Evolutionary conservation across 2,329 filamentous ascomycete species (phyloP).

Genomic region (Botryotinia calthae): DNA sequence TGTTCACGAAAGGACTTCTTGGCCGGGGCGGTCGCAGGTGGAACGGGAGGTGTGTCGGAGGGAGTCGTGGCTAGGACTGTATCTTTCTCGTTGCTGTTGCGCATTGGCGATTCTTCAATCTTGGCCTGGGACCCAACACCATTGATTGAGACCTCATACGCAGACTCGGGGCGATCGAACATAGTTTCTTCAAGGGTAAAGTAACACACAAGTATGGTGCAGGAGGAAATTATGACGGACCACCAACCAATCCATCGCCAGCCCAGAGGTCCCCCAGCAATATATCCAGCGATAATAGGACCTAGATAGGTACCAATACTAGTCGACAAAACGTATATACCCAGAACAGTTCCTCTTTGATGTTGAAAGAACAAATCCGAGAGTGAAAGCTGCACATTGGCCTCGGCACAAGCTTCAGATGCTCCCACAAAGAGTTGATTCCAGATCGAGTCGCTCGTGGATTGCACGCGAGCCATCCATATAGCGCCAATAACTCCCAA

Average conservation of each 20-base stretch:
- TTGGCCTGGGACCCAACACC: slow-evolving; percentile 23
- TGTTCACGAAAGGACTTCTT: slow-evolving; percentile 53
- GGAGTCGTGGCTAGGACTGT: slow-evolving; percentile 16
- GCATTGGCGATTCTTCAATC: neutral
- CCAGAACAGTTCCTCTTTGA: slow-evolving; percentile 52
- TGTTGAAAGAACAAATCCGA: slow-evolving; percentile 59
- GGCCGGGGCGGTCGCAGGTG: slow-evolving; percentile 23
- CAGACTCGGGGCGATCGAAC: slow-evolving; percentile 44
- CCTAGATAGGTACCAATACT: slow-evolving; percentile 56
- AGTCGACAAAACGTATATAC: slow-evolving; percentile 55
- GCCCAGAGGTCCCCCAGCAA: slow-evolving; percentile 47
- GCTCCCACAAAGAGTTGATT: slow-evolving; percentile 57
- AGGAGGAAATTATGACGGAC: slow-evolving; percentile 49
- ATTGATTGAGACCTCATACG: slow-evolving; percentile 38
- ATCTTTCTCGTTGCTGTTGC: slow-evolving; percentile 23
- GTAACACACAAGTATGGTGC: slow-evolving; percentile 48
- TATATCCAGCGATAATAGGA: slow-evolving; percentile 51
- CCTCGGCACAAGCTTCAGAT: slow-evolving; percentile 55
- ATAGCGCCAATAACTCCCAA: slow-evolving; percentile 51
- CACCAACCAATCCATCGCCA: slow-evolving; percentile 57
- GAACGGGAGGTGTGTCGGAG: slow-evolving; percentile 20
- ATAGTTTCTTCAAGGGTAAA: slow-evolving; percentile 54
- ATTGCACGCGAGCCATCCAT: slow-evolving; percentile 50
- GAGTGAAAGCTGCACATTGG: slow-evolving; percentile 55
- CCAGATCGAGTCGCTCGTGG: slow-evolving; percentile 49